phyloP scores from a whole-genome alignment of 1,284 basidiomycete species.

The Apiotrichum mycotoxinovorans region DNA sequence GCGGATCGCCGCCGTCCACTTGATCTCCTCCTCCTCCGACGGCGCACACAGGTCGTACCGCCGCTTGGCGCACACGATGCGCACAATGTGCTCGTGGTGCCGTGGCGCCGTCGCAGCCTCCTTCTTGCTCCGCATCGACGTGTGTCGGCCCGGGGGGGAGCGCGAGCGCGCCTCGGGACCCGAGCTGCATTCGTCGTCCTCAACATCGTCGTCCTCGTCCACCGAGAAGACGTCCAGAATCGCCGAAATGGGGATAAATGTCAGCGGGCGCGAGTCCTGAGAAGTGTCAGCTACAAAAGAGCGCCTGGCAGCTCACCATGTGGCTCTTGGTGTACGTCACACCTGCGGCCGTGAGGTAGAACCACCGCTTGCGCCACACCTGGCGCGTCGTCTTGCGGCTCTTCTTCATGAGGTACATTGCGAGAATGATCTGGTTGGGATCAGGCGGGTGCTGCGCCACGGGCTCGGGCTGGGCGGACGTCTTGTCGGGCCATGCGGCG shows the following conservation, averaged over 20 bases:
- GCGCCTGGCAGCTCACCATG: constrained; percentile 63
- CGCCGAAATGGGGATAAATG: constrained; percentile 75
- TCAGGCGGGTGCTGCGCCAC: not conserved
- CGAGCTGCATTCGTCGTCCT: constrained; percentile 11
- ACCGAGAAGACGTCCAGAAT: constrained; percentile 87
- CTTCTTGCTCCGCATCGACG: not conserved
- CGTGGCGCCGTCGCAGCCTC: constrained; percentile 8
- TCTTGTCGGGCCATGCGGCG: constrained; percentile 17
- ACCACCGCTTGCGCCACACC: constrained; percentile 94
- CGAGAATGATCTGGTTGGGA: constrained; percentile 70
- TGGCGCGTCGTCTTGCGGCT: constrained; percentile 80
- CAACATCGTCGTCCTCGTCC: constrained; percentile 23
- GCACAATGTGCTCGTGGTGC: constrained; percentile 66
- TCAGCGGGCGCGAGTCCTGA: constrained; percentile 81
- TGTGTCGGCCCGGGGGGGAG: constrained; percentile 5
- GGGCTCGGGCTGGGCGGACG: not conserved
- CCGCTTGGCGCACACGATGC: constrained; percentile 92
- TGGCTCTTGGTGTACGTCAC: constrained; percentile 79
- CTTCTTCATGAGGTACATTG: constrained; percentile 89
- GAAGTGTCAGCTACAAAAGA: not conserved
- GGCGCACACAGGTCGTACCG: constrained; percentile 88
- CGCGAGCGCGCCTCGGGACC: not conserved
- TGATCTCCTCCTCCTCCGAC: constrained; percentile 96
- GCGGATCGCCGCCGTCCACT: constrained; percentile 91
- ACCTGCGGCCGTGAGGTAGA: constrained; percentile 74